Evolutionary conservation across 139 green algal genomes (phyloP).

Genomic region (Deuterostichococcus epilithicus): DNA sequence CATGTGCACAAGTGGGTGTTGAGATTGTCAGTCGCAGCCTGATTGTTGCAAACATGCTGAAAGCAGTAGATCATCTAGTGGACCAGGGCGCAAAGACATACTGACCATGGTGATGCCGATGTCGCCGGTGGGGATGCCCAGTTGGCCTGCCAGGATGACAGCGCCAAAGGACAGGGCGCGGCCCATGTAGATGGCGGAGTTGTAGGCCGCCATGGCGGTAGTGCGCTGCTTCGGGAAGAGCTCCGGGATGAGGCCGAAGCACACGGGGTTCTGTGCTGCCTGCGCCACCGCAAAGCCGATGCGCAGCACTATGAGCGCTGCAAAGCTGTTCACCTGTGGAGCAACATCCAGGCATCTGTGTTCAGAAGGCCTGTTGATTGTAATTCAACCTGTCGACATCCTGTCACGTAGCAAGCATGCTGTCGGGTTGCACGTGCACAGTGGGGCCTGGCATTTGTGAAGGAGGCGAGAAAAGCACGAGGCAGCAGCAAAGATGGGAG

Average conservation of each 20-base stretch:
- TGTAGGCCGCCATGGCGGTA: slow-evolving; percentile 82
- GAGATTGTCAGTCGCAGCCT: background rate
- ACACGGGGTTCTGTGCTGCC: slow-evolving; percentile 83
- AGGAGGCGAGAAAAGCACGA: too few species aligned
- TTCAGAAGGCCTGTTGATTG: too few species aligned
- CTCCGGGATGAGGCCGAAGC: slow-evolving; percentile 79
- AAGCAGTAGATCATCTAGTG: background rate
- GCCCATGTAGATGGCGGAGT: slow-evolving; percentile 84
- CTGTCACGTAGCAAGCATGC: too few species aligned
- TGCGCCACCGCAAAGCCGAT: slow-evolving; percentile 77
- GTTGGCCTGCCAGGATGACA: slow-evolving; percentile 51
- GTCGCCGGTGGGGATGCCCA: slow-evolving; percentile 37
- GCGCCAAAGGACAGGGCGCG: slow-evolving; percentile 73
- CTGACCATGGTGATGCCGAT: slow-evolving; percentile 10
- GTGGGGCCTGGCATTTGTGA: too few species aligned
- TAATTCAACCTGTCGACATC: too few species aligned
- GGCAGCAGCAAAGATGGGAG: slow-evolving; percentile 21
- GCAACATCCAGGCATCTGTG: too few species aligned
- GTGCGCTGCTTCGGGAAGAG: slow-evolving; percentile 79
- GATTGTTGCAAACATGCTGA: background rate
- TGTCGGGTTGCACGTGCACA: too few species aligned
- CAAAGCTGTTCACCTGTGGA: slow-evolving; percentile 27
- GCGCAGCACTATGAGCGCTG: slow-evolving; percentile 60
- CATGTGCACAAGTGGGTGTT: background rate
- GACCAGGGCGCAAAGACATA: background rate